Conservation (phyloP, 371 early-diverging fungal species). For the Sporodiniella umbellata region DNA sequence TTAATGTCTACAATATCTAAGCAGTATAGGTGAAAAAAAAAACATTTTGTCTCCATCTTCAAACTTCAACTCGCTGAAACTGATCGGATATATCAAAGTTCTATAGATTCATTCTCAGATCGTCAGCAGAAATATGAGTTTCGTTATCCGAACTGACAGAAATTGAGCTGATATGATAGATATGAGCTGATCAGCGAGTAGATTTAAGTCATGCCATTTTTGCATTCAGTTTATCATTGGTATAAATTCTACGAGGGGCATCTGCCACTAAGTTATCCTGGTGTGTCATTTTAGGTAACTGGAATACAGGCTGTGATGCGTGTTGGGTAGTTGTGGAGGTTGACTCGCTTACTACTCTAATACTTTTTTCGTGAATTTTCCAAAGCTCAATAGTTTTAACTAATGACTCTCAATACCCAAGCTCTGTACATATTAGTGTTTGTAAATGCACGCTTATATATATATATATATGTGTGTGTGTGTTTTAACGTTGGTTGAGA, state of each 20-base stretch:
- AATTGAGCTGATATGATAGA: conserved; percentile 94
- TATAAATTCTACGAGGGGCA: conserved; percentile 77
- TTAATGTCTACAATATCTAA: conserved; percentile 99
- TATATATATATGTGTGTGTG: background rate
- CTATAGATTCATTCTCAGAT: conserved; percentile 92
- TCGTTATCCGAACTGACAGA: conserved; percentile 90
- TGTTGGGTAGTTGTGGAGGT: conserved; percentile 57
- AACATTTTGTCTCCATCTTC: background rate
- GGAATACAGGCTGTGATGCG: conserved; percentile 35
- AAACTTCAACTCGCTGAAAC: background rate
- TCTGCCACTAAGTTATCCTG: conserved; percentile 87
- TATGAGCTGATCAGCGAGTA: conserved; percentile 62
- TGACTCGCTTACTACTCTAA: conserved; percentile 79
- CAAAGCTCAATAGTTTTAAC: conserved; percentile 94
- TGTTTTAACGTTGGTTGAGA: conserved; percentile 88
- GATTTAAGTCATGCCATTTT: background rate
- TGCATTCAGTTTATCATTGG: conserved; percentile 51
- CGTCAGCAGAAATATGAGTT: conserved; percentile 93
- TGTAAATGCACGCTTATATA: background rate
- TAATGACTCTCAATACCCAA: too few species aligned
- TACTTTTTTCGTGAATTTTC: conserved; percentile 86
- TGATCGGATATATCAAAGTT: conserved; percentile 85
- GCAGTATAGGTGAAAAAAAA: too few species aligned
- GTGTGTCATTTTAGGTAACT: conserved; percentile 72
- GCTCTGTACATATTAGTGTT: too few species aligned